A percentile compares a stretch with the other conserved stretches of the same genome.
Conservation (phyloP, 345 rosid genomes). For the Dimocarpus longan region DNA sequence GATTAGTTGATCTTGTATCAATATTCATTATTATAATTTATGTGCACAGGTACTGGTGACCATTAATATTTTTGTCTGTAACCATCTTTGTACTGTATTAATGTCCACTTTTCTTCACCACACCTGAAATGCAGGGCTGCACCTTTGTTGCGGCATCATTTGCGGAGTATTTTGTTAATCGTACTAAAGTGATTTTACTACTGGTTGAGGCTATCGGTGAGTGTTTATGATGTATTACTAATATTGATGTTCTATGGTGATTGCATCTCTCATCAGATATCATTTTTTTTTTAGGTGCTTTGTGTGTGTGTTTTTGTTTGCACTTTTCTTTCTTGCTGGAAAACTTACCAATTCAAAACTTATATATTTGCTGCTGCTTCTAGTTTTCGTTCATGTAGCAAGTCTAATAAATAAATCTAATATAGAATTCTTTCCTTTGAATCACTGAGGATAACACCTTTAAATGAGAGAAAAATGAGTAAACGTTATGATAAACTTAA, state of each 20-base stretch:
- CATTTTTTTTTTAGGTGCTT: not conserved
- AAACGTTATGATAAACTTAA: not conserved
- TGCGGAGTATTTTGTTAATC: conserved; percentile 47
- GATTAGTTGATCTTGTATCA: not conserved
- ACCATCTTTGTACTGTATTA: not conserved
- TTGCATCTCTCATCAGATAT: not conserved
- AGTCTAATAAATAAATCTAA: not conserved
- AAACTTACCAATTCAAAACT: not conserved
- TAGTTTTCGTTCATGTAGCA: not conserved
- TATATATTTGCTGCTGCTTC: not conserved
- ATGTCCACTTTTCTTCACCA: not conserved
- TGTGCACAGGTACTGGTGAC: not conserved
- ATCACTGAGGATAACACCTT: not conserved
- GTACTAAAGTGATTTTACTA: conserved; percentile 66
- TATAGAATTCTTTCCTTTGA: not conserved
- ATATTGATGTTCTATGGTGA: conserved; percentile 1
- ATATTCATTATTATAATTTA: not conserved
- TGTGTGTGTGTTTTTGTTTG: not conserved
- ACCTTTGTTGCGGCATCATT: conserved; percentile 60
- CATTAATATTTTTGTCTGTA: not conserved
- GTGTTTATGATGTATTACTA: conserved; percentile 15
- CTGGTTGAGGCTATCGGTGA: conserved; percentile 92
- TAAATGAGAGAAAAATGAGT: not conserved
- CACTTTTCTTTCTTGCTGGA: not conserved
- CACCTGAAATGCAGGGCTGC: conserved; percentile 63